These are phyloP conservation scores for Auriscalpium orientale DNA, from an alignment of 768 basidiomycete species.

Conservation along the genomic window DNA sequence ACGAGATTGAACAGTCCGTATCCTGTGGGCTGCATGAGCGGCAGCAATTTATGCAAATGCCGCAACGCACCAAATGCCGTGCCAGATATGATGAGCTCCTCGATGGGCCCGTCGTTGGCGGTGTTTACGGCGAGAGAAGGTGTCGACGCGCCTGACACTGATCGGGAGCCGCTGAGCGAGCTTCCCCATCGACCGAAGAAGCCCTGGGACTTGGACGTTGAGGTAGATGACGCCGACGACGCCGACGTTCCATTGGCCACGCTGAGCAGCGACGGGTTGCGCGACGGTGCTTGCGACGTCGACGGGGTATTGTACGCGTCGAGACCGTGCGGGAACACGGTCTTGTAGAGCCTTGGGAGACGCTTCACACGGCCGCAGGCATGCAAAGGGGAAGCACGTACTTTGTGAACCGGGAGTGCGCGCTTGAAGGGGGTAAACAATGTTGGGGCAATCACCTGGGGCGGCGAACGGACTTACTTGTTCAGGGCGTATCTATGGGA, in stretches of 20 bases:
- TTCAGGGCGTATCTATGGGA: slow-evolving; percentile 41
- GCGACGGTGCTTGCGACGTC: slow-evolving; percentile 28
- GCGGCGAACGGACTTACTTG: slow-evolving; percentile 30
- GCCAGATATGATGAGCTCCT: slow-evolving; percentile 68
- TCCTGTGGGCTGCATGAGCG: slow-evolving; percentile 13
- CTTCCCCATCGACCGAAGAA: slow-evolving; percentile 23
- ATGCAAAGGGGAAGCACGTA: slow-evolving; percentile 22
- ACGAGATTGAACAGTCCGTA: slow-evolving; percentile 65
- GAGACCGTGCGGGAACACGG: slow-evolving; percentile 57
- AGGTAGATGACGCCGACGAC: slow-evolving; percentile 9
- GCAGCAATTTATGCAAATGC: background rate
- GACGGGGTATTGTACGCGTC: slow-evolving; percentile 35
- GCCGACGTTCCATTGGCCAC: background rate
- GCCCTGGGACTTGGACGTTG: slow-evolving; percentile 7
- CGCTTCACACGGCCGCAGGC: background rate
- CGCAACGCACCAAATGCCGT: slow-evolving; percentile 60
- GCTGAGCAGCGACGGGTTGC: slow-evolving; percentile 23
- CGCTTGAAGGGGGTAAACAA: slow-evolving; percentile 27
- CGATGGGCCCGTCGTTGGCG: slow-evolving; percentile 45
- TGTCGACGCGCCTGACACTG: slow-evolving; percentile 6
- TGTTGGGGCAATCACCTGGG: background rate
- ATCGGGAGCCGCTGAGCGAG: slow-evolving; percentile 16
- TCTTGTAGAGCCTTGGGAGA: slow-evolving; percentile 47
- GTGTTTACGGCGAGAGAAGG: background rate
- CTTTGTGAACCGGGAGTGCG: slow-evolving; percentile 73